A percentile compares a stretch with the other conserved stretches of the same genome.
Evolutionary conservation across 345 rosid genomes (phyloP).

Genomic region (Pistacia integerrima): DNA sequence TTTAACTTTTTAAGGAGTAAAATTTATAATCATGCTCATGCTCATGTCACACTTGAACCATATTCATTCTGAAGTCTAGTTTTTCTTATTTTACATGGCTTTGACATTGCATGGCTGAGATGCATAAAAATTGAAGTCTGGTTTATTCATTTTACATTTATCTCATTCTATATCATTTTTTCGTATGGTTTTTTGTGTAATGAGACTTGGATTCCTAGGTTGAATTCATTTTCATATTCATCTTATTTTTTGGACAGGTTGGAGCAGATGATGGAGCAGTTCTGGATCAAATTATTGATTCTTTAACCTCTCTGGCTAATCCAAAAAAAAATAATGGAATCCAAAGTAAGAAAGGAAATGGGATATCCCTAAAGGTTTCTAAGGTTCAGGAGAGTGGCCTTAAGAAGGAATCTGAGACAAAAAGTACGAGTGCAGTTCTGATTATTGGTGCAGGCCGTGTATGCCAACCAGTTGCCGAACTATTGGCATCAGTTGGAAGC

Average conservation of each 20-base stretch:
- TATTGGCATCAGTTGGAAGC: constrained; percentile 65
- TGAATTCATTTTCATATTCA: constrained; percentile 16
- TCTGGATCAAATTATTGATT: constrained; percentile 85
- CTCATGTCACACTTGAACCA: neutral
- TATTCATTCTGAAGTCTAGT: too few relatives aligned
- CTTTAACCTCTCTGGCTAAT: constrained; percentile 79
- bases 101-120: too few relatives aligned
- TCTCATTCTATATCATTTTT: neutral
- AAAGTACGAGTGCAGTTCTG: constrained; percentile 52
- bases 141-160: neutral
- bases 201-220: neutral
- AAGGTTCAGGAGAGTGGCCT: constrained; percentile 48
- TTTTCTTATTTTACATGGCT: too few relatives aligned
- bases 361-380: constrained; percentile 52
- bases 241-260: constrained; percentile 57
- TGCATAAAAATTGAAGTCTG: neutral
- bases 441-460: constrained; percentile 96
- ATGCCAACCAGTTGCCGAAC: constrained; percentile 81
- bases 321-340: constrained; percentile 38
- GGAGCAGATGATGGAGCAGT: constrained; percentile 78
- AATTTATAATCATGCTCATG: neutral
- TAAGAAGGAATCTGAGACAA: constrained; percentile 33
- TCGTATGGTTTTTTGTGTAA: neutral
- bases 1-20: neutral
- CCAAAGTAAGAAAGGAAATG: constrained; percentile 34